Evolutionary conservation across 306 rosid species (phyloP), one percentile per base, ranked within the genome.

Genomic region (Cucurbita ficifolia): DNA sequence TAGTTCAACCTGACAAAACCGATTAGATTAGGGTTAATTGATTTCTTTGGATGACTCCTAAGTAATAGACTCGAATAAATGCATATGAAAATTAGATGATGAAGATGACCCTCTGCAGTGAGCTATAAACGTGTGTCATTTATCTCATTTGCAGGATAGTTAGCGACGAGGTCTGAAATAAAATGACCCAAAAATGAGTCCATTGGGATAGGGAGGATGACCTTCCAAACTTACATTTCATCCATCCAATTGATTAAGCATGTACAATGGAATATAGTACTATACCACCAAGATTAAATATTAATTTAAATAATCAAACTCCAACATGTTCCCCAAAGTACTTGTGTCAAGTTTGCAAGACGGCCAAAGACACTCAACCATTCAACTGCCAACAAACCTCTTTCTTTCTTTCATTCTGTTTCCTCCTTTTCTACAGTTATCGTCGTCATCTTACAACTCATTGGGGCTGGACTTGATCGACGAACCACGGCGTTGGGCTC

Each of bases 401-500:
- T 38, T 54, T 29, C 33, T 29, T 29, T 14, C 49, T 58, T 63
- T 18, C 71, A 72, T 8, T 22, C 80, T n/a, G 17, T 63, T 61
- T 29, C 63, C 36, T 60, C 79, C 75, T 79, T 43, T 74, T 76
- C 11, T 38, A 74, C 67, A 76, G 9, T 86, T 88, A 78, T 83
- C 88, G 84, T 86, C 96, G 79, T 84, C 89, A 81, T 94, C 97
- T 54, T 85, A 80, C 81, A 59, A 62, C 81, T 76, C 79, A 89
- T 48, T 79, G 81, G 92, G 42, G 82, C 90, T 79, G 79, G 85
- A 86, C 79, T 83, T 78, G 78, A 88, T 76, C 42, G 86, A 57
- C 76, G 97, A 88, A 45, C 96, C 85, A 4, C 85, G 92, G 21
- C 90, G 88, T 13, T 91, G 83, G 57, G 96, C 90, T 35, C 92